A percentile compares a stretch with the other conserved stretches of the same genome.
Evolutionary conservation across 441 rosid species (phyloP).

Genomic region (Cnidoscolus chayamansa): DNA sequence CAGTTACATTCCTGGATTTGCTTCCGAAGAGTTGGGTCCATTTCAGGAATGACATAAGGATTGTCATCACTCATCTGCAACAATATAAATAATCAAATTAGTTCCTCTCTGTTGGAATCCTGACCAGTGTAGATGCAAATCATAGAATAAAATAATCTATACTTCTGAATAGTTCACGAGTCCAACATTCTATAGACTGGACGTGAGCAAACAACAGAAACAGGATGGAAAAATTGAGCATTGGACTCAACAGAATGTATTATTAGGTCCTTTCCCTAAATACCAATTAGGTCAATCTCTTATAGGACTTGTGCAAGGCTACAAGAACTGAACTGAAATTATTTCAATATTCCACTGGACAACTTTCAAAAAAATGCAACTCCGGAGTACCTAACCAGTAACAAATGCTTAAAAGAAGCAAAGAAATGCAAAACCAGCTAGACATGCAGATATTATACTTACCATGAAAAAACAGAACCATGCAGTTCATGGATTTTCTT

Average conservation of each 20-base stretch:
- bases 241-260: not conserved
- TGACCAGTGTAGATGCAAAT: not conserved
- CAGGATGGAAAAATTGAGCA: not conserved
- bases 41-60: slow-evolving; percentile 83
- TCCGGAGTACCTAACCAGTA: not conserved
- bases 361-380: slow-evolving; percentile 1
- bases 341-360: not conserved
- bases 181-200: not conserved
- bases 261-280: not conserved
- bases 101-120: not conserved
- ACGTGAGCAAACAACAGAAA: not conserved
- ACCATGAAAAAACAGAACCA: not conserved
- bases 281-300: not conserved
- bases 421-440: not conserved
- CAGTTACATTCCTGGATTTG: slow-evolving; percentile 98
- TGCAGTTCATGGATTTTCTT: not conserved
- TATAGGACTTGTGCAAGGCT: not conserved
- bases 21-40: slow-evolving; percentile 85
- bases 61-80: slow-evolving; percentile 96
- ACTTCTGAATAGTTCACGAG: not conserved
- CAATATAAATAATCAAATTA: slow-evolving; percentile 11
- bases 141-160: not conserved
- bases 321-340: not conserved
- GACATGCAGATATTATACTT: not conserved
- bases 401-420: not conserved